These are phyloP conservation scores for Gossypium australe DNA, from an alignment of 345 rosid species.

Conservation along the genomic window DNA sequence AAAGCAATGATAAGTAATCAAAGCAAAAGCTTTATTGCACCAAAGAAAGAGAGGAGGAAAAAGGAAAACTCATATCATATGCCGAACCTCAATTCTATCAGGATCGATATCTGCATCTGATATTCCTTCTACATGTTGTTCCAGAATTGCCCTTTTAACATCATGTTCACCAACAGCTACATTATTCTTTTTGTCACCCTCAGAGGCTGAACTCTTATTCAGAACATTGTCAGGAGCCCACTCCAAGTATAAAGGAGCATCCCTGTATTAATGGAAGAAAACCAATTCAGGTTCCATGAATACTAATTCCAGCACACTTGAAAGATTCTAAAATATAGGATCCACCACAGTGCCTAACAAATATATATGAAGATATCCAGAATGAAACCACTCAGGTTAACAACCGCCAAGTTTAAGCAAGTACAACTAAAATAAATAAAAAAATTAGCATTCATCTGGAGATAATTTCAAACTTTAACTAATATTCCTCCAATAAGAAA, in stretches of 20 bases:
- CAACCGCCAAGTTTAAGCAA: neutral
- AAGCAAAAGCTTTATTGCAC: neutral
- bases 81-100: constrained; percentile 71
- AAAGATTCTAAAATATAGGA: neutral
- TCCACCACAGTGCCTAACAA: neutral
- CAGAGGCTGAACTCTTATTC: constrained; percentile 29
- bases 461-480: neutral
- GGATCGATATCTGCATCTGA: constrained; percentile 59
- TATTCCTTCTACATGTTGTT: constrained; percentile 59
- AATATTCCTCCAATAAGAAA: neutral
- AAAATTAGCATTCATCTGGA: neutral
- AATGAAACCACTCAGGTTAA: neutral
- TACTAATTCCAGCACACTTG: constrained; percentile 1
- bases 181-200: constrained; percentile 29
- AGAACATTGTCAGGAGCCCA: constrained; percentile 89
- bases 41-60: neutral
- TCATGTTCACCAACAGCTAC: constrained; percentile 49
- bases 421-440: neutral
- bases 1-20: constrained; percentile 16
- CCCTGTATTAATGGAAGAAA: constrained; percentile 44
- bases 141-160: constrained; percentile 54
- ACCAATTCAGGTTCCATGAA: constrained; percentile 5
- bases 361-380: neutral
- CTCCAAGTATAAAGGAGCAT: constrained; percentile 85
- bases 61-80: neutral